Base-by-base conservation (phyloP, 2,329 filamentous ascomycete genomes). In the Aspergillus thermomutatus region DNA sequence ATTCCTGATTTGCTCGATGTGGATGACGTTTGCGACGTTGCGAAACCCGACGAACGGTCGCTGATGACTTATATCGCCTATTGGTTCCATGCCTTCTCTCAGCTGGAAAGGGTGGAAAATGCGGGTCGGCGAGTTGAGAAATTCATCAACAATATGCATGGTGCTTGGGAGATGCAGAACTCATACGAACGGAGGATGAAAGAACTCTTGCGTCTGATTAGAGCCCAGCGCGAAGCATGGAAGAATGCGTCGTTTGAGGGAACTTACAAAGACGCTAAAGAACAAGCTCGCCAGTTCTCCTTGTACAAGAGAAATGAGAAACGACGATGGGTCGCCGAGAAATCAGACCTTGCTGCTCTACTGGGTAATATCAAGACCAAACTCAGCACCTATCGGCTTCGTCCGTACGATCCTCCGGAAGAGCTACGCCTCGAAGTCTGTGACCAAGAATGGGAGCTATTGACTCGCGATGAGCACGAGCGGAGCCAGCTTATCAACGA, bases 51-150 rank as follows among this genome's bases (percentile, higher is more conserved):
- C 72, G 94, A 99, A 76, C 88, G 91, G 66, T 95, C 90, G 73
- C 82, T 99, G 72, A 99, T 99, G 94, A 99, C 94, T 0, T 99
- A 99, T 75, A 99, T 99, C 67, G 94, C 94, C 62, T 99, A 99
- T 80, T 99, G 94, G 94, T 99, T 99, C 83, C 94, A 99, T 72
- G 94, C 94, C 66, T 99, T 99, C 74, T 97, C 93, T 28, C 93
- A 97, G 70, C 95, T 99, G 87, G 94, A 99, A 78, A 90, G 93
- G 72, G 94, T 99, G 8, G 94, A 99, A 76, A 99, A 99, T 72
- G 94, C 94, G 3, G 94, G 94, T 4, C 86, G 94, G 59, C 86
- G 94, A 64, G 94, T 99, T 4, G 94, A 99, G 79, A 99, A 99
- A 76, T 99, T 99, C 69, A 90, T 99, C 66, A 91, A 91, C 72